Evolutionary conservation across 2,329 filamentous ascomycete species (phyloP), one percentile per base, ranked within the genome.

Genomic region (Paramyrothecium sp.): DNA sequence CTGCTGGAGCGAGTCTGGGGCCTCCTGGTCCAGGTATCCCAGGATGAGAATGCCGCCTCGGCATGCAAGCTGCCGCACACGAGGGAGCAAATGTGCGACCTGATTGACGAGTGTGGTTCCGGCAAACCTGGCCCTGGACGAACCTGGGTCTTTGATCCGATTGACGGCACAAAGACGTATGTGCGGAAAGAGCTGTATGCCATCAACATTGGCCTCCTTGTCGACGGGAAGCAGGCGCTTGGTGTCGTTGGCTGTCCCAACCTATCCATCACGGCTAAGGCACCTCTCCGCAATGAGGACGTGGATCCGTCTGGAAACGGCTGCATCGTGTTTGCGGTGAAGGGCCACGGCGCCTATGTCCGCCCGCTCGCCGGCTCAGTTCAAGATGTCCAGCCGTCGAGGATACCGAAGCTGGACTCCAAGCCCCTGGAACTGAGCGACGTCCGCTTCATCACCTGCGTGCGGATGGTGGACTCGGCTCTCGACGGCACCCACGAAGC

Each of bases 141-240:
- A 16, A 77, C 78, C 10, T 86, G 83, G 83, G 76, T 86, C 0
- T 85, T 86, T 62, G 83, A 86, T 63, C 83, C 83, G 1, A 85
- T 86, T 30, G 83, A 86, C 60, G 83, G 83, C 8, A 86, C 83
- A 2, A 79, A 81, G 69, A 84, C 81, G 1, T 86, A 83, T 55
- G 72, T 86, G 10, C 70, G 73, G 12, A 78, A 80, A 7, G 72
- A 83, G 62, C 76, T 83, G 51, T 86, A 85, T 61, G 83, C 81
- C 56, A 81, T 85, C 68, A 86, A 86, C 57, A 73, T 84, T 19
- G 81, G 75, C 2, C 73, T 86, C 3, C 66, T 86, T 3, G 71
- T 79, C 33, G 79, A 77, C 23, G 80, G 81, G 3, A 68, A 71
- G 56, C 82, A 86, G 65, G 69, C 77, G 2, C 71, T 84, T 44